Evolutionary conservation across 257 asterid species (phyloP), one percentile per base, ranked within the genome.

Genomic region (Anisodus tanguticus): DNA sequence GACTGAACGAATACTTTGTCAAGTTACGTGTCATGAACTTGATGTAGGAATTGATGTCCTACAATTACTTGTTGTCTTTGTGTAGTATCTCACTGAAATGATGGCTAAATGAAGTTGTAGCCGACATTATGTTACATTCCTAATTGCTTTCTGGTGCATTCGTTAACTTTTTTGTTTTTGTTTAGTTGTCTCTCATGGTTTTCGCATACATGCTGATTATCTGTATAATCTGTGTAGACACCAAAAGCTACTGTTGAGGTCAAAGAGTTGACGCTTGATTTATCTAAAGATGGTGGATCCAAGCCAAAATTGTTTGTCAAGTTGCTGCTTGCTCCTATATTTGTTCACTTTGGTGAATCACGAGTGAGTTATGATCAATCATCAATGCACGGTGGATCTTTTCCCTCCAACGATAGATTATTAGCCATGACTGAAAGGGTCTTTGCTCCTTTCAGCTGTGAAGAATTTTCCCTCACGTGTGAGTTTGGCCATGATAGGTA

Each of bases 401-500:
- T 82, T 85, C 83, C 91, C 87, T 84, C 89, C 82, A 83, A 82
- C 82, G 93, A 90, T 86, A 47, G 86, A 60, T 81, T 84, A 43
- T 35, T 64, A 74, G 86, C 86, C n/a, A 84, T 86, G 88, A 58
- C 74, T 16, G 97, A 91, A 83, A 90, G 87, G 88, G 86, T 78
- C 81, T 89, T 90, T 88, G 89, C 98, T 89, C 95, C 98, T 89
- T 91, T 93, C 88, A 92, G 90, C 90, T 97, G 98, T 86, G 98
- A 95, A 91, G 98, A 95, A 86, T 91, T 97, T 80, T 89, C 97
- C 74, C 89, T 97, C 85, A 86, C 87, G 92, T 95, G 98, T 87
- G 97, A 94, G 85, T 84, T 95, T 86, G 97, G 95, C 88, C 96
- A 93, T 91, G 92, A 91, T 87, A 93, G 99, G 99, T 97, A 86